These are phyloP conservation scores for Alternaria sp. DNA, from an alignment of 2,329 filamentous ascomycete species.

Conservation along the genomic window DNA sequence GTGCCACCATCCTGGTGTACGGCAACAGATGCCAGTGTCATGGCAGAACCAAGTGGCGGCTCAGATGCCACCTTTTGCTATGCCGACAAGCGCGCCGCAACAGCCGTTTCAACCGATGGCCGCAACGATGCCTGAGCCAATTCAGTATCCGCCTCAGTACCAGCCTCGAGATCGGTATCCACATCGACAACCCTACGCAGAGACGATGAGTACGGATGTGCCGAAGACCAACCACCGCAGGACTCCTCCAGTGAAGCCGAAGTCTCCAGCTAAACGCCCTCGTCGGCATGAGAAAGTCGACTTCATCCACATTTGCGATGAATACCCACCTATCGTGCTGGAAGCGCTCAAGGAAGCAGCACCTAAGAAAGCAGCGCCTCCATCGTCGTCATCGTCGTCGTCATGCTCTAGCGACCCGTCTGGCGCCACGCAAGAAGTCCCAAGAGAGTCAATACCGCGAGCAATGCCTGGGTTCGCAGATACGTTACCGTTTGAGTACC, in stretches of 20 bases:
- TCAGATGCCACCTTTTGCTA: background rate
- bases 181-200: background rate
- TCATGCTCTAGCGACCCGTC: slow-evolving; percentile 16
- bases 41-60: slow-evolving; percentile 2
- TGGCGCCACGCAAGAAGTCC: slow-evolving; percentile 24
- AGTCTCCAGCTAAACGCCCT: background rate
- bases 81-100: background rate
- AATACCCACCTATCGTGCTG: slow-evolving; percentile 25
- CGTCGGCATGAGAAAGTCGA: slow-evolving; percentile 14
- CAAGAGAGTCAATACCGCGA: slow-evolving; percentile 24
- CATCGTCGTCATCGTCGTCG: slow-evolving; percentile 11
- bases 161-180: background rate
- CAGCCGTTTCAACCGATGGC: background rate
- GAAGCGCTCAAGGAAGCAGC: slow-evolving; percentile 12
- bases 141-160: slow-evolving; percentile 1
- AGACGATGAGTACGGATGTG: background rate
- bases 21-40: background rate
- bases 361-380: slow-evolving; percentile 7
- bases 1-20: background rate
- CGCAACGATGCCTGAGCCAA: background rate
- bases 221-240: background rate
- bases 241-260: background rate
- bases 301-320: slow-evolving; percentile 30
- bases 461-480: slow-evolving; percentile 12
- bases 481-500: slow-evolving; percentile 11